Evolutionary conservation across 257 asterid species (phyloP), one percentile per base, ranked within the genome.

Genomic region (Anisodus acutangulus): DNA sequence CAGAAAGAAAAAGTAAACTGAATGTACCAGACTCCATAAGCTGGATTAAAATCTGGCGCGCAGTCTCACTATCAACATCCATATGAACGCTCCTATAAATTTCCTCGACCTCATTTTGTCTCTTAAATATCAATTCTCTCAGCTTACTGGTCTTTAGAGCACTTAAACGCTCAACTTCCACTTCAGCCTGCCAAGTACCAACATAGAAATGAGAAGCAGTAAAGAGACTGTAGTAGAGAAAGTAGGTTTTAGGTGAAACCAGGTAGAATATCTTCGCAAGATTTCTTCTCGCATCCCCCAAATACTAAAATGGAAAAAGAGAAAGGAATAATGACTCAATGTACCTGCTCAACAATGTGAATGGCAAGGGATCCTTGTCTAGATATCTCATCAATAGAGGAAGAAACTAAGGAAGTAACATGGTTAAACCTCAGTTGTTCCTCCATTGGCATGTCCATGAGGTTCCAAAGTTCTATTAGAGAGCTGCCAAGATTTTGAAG

Each of bases 81-180:
- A 94, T 83, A 88, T 94, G 98, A 85, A 89, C 92, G 70, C 79
- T 89, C 79, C 85, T 66, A 81, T 90, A 89, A 78, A 94, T 92
- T 86, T 91, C 93, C 88, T 94, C 98, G 19, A 94, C 90, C 89
- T 92, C 93, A 67, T 88, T 86, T 83, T 94, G 97, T 85, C 95
- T 92, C 88, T 89, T 90, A 86, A 91, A 83, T 86, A 94, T 91
- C 83, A 94, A 87, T 88, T 94, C 97, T 86, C 89, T 92, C 92
- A 91, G 86, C 91, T 91, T 94, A 82, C 93, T 86, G 86, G 90
- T 88, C 91, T 92, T 94, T 86, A 91, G 80, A 86, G 86, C 88
- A 85, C 86, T 94, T 84, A 94, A 83, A 81, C 88, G 88, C 69
- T 85, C 91, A 83, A 91, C 92, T 87, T 92, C 98, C 88, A 85